Evolutionary conservation across 164 flowering plant species (phyloP).

Genomic region (Amborella trichopoda): DNA sequence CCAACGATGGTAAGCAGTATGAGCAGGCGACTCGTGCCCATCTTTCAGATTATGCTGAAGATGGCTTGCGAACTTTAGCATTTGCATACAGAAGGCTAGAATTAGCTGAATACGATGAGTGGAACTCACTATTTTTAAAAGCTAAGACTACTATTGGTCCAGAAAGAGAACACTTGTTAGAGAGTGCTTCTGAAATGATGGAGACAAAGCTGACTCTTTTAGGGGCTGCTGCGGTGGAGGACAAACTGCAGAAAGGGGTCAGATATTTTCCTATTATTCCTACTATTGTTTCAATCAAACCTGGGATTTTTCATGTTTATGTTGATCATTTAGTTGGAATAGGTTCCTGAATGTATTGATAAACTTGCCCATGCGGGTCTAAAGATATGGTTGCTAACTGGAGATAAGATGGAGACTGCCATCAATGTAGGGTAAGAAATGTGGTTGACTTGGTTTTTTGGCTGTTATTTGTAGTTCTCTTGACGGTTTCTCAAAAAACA

Average conservation of each 20-base stretch:
- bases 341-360: conserved; percentile 97
- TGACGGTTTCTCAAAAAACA: too few species aligned
- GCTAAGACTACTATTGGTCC: conserved; percentile 41
- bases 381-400: conserved; percentile 93
- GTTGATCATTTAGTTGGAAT: conserved; percentile 3
- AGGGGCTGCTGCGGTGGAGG: conserved; percentile 86
- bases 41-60: conserved; percentile 41
- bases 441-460: too few species aligned
- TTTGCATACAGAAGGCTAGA: conserved; percentile 35
- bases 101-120: conserved; percentile 22
- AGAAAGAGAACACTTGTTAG: conserved; percentile 42
- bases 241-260: conserved; percentile 93
- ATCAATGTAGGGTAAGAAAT: conserved; percentile 78
- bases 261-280: neutral
- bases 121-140: conserved; percentile 27
- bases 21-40: conserved; percentile 27
- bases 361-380: conserved; percentile 96
- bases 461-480: too few species aligned
- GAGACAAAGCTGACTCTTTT: conserved; percentile 43
- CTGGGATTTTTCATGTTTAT: neutral
- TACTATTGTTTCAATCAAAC: neutral
- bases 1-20: conserved; percentile 27
- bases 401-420: conserved; percentile 98
- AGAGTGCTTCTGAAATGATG: conserved; percentile 38
- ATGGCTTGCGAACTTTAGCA: conserved; percentile 45